These are phyloP conservation scores for Teratosphaeria pseudoeucalypti DNA, from an alignment of 2,329 filamentous ascomycete species.

Conservation along the genomic window DNA sequence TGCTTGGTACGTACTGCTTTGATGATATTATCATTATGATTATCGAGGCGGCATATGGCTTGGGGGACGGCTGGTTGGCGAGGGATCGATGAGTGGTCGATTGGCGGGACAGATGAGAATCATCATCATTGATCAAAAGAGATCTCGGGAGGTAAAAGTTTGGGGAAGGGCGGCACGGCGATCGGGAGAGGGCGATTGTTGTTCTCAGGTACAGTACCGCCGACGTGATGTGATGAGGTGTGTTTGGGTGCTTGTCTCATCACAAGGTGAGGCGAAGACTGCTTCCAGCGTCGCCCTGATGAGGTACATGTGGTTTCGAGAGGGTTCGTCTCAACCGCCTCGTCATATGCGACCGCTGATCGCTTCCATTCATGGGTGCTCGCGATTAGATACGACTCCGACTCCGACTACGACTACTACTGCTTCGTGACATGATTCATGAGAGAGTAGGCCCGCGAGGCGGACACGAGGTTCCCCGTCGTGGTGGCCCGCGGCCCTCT, in stretches of 20 bases:
- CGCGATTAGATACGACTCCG: too few relatives aligned
- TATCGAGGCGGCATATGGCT: too few relatives aligned
- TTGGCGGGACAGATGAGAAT: background rate
- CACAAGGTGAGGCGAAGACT: background rate
- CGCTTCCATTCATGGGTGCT: background rate
- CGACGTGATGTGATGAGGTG: too few relatives aligned
- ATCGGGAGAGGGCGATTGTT: too few relatives aligned
- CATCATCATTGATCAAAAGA: too few relatives aligned
- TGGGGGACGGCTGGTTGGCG: too few relatives aligned
- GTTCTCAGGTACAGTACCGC: too few relatives aligned
- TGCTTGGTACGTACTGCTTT: background rate
- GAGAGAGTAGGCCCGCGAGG: background rate
- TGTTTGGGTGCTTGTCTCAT: background rate
- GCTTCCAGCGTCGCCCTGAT: background rate
- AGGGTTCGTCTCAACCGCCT: background rate
- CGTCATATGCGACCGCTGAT: background rate
- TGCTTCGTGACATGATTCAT: background rate
- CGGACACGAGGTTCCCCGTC: background rate
- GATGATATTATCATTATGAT: background rate
- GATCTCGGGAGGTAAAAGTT: too few relatives aligned
- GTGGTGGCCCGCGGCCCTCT: too few relatives aligned
- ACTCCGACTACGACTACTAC: background rate
- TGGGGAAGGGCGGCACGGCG: background rate
- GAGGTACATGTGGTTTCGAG: background rate
- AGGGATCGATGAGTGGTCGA: too few relatives aligned